Evolutionary conservation across 768 basidiomycete genomes (phyloP).

Genomic region (Rhizopogon roseolus): DNA sequence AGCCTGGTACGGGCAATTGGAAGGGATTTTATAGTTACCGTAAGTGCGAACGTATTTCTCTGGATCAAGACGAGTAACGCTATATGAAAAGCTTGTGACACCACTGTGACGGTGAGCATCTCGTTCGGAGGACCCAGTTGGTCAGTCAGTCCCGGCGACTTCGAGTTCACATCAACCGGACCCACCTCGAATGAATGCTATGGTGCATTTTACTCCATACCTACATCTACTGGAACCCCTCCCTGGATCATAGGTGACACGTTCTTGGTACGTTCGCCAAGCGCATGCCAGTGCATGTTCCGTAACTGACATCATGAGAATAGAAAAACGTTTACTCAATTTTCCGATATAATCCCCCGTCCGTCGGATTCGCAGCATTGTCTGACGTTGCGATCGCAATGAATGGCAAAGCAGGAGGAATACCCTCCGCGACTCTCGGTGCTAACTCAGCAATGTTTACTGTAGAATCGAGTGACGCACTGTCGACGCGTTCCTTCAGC

Average conservation of each 20-base stretch:
- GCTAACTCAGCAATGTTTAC: constrained; percentile 6
- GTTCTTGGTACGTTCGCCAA: constrained; percentile 46
- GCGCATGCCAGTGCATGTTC: background rate
- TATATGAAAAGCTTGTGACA: constrained; percentile 35
- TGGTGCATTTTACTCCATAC: constrained; percentile 80
- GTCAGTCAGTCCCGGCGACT: constrained; percentile 42
- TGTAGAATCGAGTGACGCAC: constrained; percentile 11
- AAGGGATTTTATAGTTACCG: constrained; percentile 46
- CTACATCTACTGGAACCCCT: constrained; percentile 46
- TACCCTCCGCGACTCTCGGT: constrained; percentile 21
- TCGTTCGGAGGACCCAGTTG: constrained; percentile 45
- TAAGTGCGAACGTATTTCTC: constrained; percentile 15
- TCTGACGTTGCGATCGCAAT: constrained; percentile 23
- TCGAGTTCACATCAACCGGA: constrained; percentile 41
- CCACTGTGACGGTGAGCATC: constrained; percentile 31
- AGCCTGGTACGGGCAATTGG: constrained; percentile 30
- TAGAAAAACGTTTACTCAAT: constrained; percentile 57
- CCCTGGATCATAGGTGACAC: constrained; percentile 91
- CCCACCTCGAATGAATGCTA: constrained; percentile 55
- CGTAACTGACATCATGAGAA: background rate
- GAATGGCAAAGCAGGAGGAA: constrained; percentile 17
- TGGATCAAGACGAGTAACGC: background rate
- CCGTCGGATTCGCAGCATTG: constrained; percentile 47
- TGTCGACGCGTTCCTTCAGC: background rate
- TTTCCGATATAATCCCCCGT: constrained; percentile 41